Evolutionary conservation across 331 rosid genomes (phyloP), one percentile per base, ranked within the genome.

Genomic region (Cydonia oblonga): DNA sequence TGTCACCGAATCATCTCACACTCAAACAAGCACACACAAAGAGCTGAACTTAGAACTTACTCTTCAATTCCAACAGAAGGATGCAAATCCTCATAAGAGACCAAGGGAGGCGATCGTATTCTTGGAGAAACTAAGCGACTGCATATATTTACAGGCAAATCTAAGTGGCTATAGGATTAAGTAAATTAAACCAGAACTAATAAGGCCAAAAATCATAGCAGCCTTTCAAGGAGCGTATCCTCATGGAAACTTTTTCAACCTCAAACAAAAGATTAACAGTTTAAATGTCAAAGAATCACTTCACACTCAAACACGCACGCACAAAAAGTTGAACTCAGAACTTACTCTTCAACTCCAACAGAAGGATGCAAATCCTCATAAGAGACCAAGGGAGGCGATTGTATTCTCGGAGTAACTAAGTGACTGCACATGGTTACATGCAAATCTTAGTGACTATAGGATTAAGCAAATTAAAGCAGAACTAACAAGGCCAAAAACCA

Each of bases 291-390:
- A n/a, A n/a, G n/a, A n/a, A 42, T 57, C 75, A 32, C 38, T 35
- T 33, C 7, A 65, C 33, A 30, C 30, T 15, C 53, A 46, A 46
- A 38, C 57, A 46, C 14, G 22, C 13, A 32, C 14, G 65, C 65
- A 70, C 60, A 79, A 57, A 58, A 29, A 25, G 46, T 44, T 46
- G 23, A 63, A 70, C 52, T 33, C 33, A 25, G 35, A 82, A 83
- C 86, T 81, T 81, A 87, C 88, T 58, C 67, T 73, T 79, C 84
- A 70, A 51, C 72, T 78, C 83, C 71, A 72, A 56, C 66, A 20
- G 73, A 76, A 76, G 67, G 79, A 57, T 62, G 76, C 28, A 76
- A 84, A 66, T 72, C 67, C 84, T n/a, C 65, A 77, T 61, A 60
- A 9, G 82, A 86, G 33, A 64, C 65, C 40, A 69, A 52, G 51